Conservation (phyloP, 768 basidiomycete genomes). For the Tricholoma flavovirens region DNA sequence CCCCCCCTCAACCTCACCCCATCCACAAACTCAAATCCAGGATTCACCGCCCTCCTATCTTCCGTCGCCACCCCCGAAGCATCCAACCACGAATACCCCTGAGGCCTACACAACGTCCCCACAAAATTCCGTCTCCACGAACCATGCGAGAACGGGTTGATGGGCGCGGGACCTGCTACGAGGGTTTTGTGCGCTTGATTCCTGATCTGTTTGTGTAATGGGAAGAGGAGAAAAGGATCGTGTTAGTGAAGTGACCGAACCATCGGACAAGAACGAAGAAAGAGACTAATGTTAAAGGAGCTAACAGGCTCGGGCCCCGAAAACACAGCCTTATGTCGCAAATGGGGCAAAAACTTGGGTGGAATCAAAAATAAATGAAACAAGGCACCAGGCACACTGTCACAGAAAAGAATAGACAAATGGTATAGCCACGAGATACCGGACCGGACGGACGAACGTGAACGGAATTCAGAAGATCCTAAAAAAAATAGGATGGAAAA, state of each 20-base stretch:
- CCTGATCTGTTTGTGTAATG: conserved; percentile 53
- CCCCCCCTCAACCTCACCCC: not conserved
- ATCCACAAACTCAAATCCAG: conserved; percentile 32
- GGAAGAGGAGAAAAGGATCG: not conserved
- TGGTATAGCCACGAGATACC: not conserved
- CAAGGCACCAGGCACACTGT: not conserved
- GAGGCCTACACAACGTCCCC: conserved; percentile 75
- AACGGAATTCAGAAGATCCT: too few species aligned
- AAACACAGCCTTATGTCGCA: not conserved
- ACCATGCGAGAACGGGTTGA: conserved; percentile 86
- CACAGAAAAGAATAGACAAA: conserved; percentile 1
- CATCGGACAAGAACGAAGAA: not conserved
- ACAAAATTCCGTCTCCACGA: conserved; percentile 69
- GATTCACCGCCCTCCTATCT: conserved; percentile 73
- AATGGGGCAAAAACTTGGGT: not conserved
- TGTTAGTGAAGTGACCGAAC: not conserved
- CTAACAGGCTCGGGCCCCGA: not conserved
- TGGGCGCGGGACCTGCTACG: conserved; percentile 55
- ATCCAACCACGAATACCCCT: conserved; percentile 77
- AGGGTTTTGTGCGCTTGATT: conserved; percentile 76
- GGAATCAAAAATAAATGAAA: not conserved
- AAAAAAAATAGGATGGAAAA: too few species aligned
- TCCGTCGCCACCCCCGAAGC: conserved; percentile 53
- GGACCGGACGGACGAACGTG: not conserved
- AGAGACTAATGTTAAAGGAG: not conserved